Conservation (phyloP, 306 rosid genomes). For the Medicago lupulina region DNA sequence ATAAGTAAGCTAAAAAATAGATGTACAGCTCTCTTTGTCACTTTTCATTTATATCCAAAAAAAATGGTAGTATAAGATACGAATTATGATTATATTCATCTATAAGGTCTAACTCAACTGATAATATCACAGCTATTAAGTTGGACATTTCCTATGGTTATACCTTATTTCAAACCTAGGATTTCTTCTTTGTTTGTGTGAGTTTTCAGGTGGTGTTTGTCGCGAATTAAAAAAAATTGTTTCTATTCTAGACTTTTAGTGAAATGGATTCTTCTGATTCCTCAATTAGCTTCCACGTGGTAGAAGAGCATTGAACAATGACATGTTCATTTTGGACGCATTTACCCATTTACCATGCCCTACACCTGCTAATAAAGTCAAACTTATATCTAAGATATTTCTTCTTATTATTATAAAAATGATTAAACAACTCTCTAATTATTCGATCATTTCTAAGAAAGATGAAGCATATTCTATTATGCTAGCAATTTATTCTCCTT, state of each 20-base stretch:
- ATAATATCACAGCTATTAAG: no score
- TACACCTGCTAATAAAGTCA: neutral
- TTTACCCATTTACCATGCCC: neutral
- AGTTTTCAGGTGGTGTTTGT: no score
- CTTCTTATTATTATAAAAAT: slow-evolving; percentile 16
- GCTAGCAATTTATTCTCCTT: slow-evolving; percentile 19
- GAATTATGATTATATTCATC: no score
- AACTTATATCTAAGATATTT: slow-evolving; percentile 7
- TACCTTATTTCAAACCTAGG: no score
- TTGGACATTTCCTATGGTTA: no score
- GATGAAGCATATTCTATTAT: slow-evolving; percentile 48
- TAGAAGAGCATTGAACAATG: slow-evolving; percentile 15
- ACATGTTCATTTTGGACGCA: neutral
- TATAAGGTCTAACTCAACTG: no score
- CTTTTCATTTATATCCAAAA: no score
- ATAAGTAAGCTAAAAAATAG: no score
- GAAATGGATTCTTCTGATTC: neutral
- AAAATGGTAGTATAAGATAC: no score
- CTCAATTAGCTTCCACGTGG: slow-evolving; percentile 35
- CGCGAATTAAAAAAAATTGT: neutral
- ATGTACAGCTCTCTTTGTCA: no score
- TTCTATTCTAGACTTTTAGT: neutral
- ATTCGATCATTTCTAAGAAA: slow-evolving; percentile 32
- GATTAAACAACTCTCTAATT: slow-evolving; percentile 32
- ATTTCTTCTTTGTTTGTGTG: no score